A percentile compares a stretch with the other conserved stretches of the same genome.
Conservation (phyloP, 2,329 filamentous ascomycete species). For the Hypoxylon sp. region DNA sequence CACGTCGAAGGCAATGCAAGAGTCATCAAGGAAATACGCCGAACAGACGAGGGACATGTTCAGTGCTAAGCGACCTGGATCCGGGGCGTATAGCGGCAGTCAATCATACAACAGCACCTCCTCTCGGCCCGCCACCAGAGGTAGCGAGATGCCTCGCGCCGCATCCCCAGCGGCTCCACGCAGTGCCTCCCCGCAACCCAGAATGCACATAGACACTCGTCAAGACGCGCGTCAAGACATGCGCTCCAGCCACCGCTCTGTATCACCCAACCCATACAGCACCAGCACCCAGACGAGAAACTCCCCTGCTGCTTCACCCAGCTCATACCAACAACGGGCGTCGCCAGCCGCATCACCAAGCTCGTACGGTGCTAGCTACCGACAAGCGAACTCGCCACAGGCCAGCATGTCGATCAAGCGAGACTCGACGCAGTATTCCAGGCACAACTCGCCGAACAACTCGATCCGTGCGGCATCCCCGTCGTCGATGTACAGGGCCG, state of each 20-base stretch:
- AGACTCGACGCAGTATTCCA: slow-evolving; percentile 60
- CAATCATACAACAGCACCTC: slow-evolving; percentile 43
- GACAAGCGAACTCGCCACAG: slow-evolving; percentile 49
- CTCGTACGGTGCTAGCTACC: slow-evolving; percentile 35
- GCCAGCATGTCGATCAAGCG: slow-evolving; percentile 54
- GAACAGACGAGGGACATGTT: slow-evolving; percentile 86
- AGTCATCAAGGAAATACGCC: slow-evolving; percentile 88
- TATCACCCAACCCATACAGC: slow-evolving; percentile 42
- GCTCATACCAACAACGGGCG: slow-evolving; percentile 22
- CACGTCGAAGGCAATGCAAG: slow-evolving; percentile 94
- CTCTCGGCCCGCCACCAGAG: slow-evolving; percentile 67
- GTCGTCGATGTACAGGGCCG: slow-evolving; percentile 54
- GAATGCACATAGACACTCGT: slow-evolving; percentile 55
- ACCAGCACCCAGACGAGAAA: slow-evolving; percentile 43
- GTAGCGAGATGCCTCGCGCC: slow-evolving; percentile 65
- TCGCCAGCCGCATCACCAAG: slow-evolving; percentile 38
- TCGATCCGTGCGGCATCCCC: slow-evolving; percentile 56
- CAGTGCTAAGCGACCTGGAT: slow-evolving; percentile 51
- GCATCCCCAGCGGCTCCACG: slow-evolving; percentile 75
- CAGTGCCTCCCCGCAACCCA: slow-evolving; percentile 69
- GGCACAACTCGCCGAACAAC: slow-evolving; percentile 61
- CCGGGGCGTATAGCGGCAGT: slow-evolving; percentile 48
- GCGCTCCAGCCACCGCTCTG: slow-evolving; percentile 46
- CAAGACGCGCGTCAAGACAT: slow-evolving; percentile 19
- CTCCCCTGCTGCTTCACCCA: slow-evolving; percentile 42